Base-by-base conservation (phyloP, 768 basidiomycete species). In the Serendipita sp. region DNA sequence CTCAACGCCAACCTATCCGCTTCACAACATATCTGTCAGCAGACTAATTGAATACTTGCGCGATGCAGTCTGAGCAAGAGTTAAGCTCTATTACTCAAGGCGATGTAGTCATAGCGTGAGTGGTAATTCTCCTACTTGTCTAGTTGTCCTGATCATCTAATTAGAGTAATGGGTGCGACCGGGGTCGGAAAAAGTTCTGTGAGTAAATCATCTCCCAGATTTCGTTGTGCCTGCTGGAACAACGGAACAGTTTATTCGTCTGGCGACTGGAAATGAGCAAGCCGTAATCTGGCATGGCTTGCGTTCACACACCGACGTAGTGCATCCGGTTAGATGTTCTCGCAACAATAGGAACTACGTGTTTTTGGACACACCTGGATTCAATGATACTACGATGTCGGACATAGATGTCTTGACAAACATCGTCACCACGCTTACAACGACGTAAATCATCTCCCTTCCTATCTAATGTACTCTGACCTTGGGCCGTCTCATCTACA, bases 151-250 rank as follows among this genome's bases (percentile, higher is more conserved):
- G 8, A 18, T 6, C 1, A 23, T 23, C 1, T 23, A 8, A 18
- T 31, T 50, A 74, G 73, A 2, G 53, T 73, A 2, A 69, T 73
- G 66, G 73, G 73, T 15, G 69, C 70, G 13, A 73, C 70, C 0
- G 73, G 73, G 1, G 65, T 66, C 2, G 73, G 72, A 15, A 74
- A 74, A 66, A 74, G 71, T 65, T 65, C 69, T 3, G 73, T 73
- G 50, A 62, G 69, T 63, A 23, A 40, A 40, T 13, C 5, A 6
- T 5, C 6, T 40, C 5, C 55, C 2, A 15, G 23, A 23, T 63
- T 62, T 27, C 43, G 10, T 16, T 60, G 31, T 45, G 31, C 23
- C 43, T 18, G n/a, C n/a, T 8, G 1, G 16, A 50, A 2, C n/a
- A n/a, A 18, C n/a, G n/a, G n/a, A 8, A 18, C 16, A 50, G 48